phyloP scores from a whole-genome alignment of 1,284 basidiomycete species.

The Naganishia albida region DNA sequence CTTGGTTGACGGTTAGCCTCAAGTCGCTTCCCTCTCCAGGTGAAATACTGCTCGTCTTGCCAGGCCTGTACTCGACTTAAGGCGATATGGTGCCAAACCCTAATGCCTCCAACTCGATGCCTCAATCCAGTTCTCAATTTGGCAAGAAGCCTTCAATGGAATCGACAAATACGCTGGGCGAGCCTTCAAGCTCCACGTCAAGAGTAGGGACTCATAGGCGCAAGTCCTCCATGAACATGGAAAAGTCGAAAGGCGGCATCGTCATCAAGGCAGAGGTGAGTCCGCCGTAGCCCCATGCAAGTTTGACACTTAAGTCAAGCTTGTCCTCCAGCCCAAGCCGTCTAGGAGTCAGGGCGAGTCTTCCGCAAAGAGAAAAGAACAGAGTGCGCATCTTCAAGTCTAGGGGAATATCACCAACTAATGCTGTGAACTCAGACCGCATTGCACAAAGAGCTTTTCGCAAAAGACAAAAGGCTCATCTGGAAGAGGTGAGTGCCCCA shows the following conservation, averaged over 20 bases:
- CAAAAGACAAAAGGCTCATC: constrained; percentile 25
- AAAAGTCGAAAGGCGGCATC: constrained; percentile 10
- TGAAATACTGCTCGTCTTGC: no score
- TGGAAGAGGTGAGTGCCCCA: constrained; percentile 8
- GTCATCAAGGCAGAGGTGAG: constrained; percentile 16
- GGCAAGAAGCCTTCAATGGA: neutral
- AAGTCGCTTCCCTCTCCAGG: no score
- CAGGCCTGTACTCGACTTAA: neutral
- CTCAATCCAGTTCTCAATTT: neutral
- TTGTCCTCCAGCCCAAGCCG: neutral
- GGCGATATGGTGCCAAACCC: neutral
- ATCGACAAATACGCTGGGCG: neutral
- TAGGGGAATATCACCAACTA: neutral
- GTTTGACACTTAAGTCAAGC: no score
- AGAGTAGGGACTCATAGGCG: neutral
- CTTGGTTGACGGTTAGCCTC: no score
- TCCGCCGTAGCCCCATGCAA: no score
- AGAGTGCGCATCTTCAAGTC: neutral
- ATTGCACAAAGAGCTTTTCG: constrained; percentile 21
- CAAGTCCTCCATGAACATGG: constrained; percentile 1
- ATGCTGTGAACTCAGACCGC: constrained; percentile 12
- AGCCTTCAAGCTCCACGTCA: constrained; percentile 2
- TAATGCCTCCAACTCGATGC: neutral
- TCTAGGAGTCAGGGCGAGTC: constrained; percentile 26
- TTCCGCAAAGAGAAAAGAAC: constrained; percentile 23